Conservation (phyloP, 1,284 basidiomycete genomes). For the Phylloboletellus chloephorus region DNA sequence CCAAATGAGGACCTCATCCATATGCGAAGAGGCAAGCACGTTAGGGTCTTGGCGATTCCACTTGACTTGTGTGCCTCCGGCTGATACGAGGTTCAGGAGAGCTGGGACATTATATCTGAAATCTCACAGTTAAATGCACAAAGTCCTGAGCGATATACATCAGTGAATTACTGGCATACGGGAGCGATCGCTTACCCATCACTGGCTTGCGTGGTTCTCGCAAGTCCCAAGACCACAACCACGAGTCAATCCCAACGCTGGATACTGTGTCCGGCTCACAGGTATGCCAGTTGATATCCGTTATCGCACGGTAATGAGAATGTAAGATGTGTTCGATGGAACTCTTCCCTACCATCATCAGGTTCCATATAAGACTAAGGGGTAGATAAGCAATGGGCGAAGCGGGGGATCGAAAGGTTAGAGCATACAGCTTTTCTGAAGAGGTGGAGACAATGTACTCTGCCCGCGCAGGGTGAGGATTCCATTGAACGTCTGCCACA, state of each 20-base stretch:
- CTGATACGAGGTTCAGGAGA: conserved; percentile 34
- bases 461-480: conserved; percentile 79
- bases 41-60: conserved; percentile 88
- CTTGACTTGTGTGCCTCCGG: conserved; percentile 90
- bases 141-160: conserved; percentile 40
- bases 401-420: neutral
- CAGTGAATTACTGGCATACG: conserved; percentile 3
- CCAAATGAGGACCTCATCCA: conserved; percentile 81
- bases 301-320: conserved; percentile 88
- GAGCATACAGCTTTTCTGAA: conserved; percentile 78
- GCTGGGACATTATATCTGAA: neutral
- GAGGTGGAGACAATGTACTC: conserved; percentile 95
- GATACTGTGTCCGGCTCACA: conserved; percentile 72
- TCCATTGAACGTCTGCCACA: conserved; percentile 96
- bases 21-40: conserved; percentile 83
- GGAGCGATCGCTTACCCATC: conserved; percentile 43
- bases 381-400: conserved; percentile 8
- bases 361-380: conserved; percentile 86
- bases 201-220: conserved; percentile 58
- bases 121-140: conserved; percentile 68
- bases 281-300: conserved; percentile 95
- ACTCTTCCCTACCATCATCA: conserved; percentile 63
- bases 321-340: conserved; percentile 78
- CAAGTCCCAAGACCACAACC: conserved; percentile 88
- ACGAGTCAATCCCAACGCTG: conserved; percentile 75